Evolutionary conservation across 2,329 filamentous ascomycete species (phyloP).

Genomic region (Cordyceps militaris): DNA sequence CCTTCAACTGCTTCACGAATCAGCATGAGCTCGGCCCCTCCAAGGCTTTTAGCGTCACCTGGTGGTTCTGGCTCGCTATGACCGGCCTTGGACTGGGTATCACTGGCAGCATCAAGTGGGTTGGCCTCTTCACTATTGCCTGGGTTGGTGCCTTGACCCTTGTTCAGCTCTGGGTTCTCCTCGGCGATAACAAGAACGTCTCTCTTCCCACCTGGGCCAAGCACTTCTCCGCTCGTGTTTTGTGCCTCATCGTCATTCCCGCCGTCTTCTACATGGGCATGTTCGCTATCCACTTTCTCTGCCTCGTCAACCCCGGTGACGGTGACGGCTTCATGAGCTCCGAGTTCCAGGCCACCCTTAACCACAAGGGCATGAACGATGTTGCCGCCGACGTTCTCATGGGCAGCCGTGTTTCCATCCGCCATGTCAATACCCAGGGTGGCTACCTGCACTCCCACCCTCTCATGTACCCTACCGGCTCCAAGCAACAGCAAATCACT

Average conservation of each 20-base stretch:
- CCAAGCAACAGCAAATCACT: conserved; percentile 97
- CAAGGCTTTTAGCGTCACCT: conserved; percentile 79
- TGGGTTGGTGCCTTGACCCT: conserved; percentile 92
- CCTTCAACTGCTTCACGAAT: conserved; percentile 91
- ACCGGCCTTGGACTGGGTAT: conserved; percentile 84
- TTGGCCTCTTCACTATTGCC: conserved; percentile 95
- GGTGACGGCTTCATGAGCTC: conserved; percentile 99
- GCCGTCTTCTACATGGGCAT: conserved; percentile 88
- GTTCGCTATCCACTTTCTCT: conserved; percentile 95
- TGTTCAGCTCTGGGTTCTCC: conserved; percentile 88
- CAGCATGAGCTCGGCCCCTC: conserved; percentile 89
- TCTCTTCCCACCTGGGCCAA: conserved; percentile 84
- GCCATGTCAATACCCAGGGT: conserved; percentile 95
- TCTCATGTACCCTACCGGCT: conserved; percentile 95
- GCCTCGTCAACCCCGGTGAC: conserved; percentile 88
- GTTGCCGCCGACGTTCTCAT: conserved; percentile 87
- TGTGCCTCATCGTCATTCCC: conserved; percentile 88
- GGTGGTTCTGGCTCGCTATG: conserved; percentile 96
- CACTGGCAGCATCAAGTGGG: conserved; percentile 96
- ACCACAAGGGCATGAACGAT: conserved; percentile 93
- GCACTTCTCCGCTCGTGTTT: conserved; percentile 83
- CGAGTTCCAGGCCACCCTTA: conserved; percentile 95
- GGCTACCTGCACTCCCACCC: conserved; percentile 95
- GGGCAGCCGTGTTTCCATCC: conserved; percentile 77
- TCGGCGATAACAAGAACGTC: conserved; percentile 82